Percentiles rank a stretch among this genome's conserved stretches.
These are phyloP conservation scores for Alliaria petiolata DNA, from an alignment of 345 rosid species.

Conservation along the genomic window DNA sequence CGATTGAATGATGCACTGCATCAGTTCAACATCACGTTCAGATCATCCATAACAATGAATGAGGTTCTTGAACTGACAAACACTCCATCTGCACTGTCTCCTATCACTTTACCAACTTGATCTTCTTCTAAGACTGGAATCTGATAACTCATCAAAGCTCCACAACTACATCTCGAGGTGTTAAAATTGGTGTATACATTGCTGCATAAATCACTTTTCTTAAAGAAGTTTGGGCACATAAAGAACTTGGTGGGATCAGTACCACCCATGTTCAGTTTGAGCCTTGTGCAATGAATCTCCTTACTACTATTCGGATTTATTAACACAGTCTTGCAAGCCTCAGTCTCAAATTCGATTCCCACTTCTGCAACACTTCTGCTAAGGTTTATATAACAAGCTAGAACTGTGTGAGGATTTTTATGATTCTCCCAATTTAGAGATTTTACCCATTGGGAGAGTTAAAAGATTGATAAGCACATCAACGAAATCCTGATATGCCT, in stretches of 20 bases:
- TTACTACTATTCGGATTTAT: not conserved
- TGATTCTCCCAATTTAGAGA: not conserved
- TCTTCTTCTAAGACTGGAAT: not conserved
- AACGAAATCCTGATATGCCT: conserved; percentile 24
- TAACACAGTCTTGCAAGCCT: conserved; percentile 18
- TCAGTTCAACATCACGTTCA: not conserved
- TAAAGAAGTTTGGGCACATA: not conserved
- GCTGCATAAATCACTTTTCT: not conserved
- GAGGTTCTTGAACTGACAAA: not conserved
- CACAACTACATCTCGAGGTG: conserved; percentile 3
- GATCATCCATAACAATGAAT: conserved; percentile 17
- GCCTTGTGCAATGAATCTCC: not conserved
- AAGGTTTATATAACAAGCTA: conserved; percentile 4
- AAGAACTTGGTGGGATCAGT: not conserved
- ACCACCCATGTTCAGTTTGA: not conserved
- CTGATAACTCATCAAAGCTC: not conserved
- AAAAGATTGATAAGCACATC: conserved; percentile 21
- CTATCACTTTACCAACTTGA: not conserved
- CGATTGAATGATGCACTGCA: too few species aligned
- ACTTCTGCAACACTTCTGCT: conserved; percentile 7
- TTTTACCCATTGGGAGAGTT: conserved; percentile 5
- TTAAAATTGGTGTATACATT: not conserved
- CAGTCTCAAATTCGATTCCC: not conserved
- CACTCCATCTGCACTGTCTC: not conserved
- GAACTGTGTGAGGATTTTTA: not conserved